Evolutionary conservation across 2,329 filamentous ascomycete genomes (phyloP).

Genomic region (Elsinoe ampelina): DNA sequence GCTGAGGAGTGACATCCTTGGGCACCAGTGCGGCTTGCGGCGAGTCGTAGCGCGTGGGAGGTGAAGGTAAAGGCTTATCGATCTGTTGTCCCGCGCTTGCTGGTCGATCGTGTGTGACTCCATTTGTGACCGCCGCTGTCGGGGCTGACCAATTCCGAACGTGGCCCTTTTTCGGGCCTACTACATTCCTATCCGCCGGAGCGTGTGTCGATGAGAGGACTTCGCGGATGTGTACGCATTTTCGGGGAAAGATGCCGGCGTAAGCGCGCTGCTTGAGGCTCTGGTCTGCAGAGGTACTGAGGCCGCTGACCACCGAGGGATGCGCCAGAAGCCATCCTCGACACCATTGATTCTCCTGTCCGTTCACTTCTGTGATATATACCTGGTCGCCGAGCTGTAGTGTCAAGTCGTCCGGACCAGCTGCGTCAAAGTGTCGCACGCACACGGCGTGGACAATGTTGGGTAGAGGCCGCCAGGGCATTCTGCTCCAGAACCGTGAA

Average conservation of each 20-base stretch:
- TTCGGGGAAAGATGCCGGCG: slow-evolving; percentile 93
- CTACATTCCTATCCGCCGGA: slow-evolving; percentile 15
- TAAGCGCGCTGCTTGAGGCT: slow-evolving; percentile 93
- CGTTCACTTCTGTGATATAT: slow-evolving; percentile 96
- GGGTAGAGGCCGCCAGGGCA: slow-evolving; percentile 96
- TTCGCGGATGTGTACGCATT: slow-evolving; percentile 90
- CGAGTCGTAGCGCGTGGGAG: slow-evolving; percentile 10
- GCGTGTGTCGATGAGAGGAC: slow-evolving; percentile 60
- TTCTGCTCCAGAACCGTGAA: slow-evolving; percentile 29
- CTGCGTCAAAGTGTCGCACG: slow-evolving; percentile 84
- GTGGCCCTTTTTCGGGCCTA: background rate
- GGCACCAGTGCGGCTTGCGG: slow-evolving; percentile 10
- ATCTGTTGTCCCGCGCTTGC: background rate
- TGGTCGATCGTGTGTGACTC: background rate
- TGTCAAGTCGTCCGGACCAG: slow-evolving; percentile 79
- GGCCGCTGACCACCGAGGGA: slow-evolving; percentile 79
- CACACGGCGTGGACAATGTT: slow-evolving; percentile 97
- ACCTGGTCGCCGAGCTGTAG: slow-evolving; percentile 97
- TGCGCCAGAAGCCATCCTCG: slow-evolving; percentile 92
- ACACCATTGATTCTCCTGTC: slow-evolving; percentile 77
- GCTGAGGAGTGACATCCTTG: slow-evolving; percentile 35
- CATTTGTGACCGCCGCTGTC: slow-evolving; percentile 2
- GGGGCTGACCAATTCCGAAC: slow-evolving; percentile 4
- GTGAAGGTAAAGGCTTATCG: background rate
- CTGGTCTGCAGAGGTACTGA: slow-evolving; percentile 85